Base-by-base conservation (phyloP, 768 basidiomycete species). In the Hygrophorus pudorinus region DNA sequence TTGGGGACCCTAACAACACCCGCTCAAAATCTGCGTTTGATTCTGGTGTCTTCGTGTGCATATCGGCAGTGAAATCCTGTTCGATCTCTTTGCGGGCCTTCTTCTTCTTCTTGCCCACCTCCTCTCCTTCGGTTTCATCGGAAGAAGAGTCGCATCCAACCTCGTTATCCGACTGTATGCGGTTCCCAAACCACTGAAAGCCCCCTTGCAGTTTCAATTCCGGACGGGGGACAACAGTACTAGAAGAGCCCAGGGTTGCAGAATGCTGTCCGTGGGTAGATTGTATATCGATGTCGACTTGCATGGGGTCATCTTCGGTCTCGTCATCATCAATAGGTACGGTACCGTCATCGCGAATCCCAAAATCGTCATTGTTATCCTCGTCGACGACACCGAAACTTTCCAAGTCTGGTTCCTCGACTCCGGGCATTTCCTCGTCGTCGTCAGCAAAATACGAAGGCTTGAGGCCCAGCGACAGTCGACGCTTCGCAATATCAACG, bases 1-100 rank as follows among this genome's bases (percentile, higher is more conserved):
- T 91, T 1, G 96, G 94, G 0, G 94, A 92, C 21, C 89, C 88
- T 31, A 98, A 72, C 37, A 99, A 74, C 29, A 88, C 65, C 10
- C 96, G 79, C 62, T 99, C 96, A 54, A 97, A 99, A 60, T 99
- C 94, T 27, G 85, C 78, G 48, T 84, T 88, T 1, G 96, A 96
- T 58, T 90, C 87, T 1, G 96, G 96, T 16, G 70, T 70, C 53
- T 80, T 84, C 31, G 73, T 79, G 45, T 91, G 88, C 71, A 97
- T 81, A 48, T 94, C 85, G 18, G 81, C 85, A 0, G 96, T 97
- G 24, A 81, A 65, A 58, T 90, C 89, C 46, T 77, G 69, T 54
- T 91, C 81, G 44, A 83, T 79, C 58, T 77, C 72, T 59, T 79
- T 85, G 60, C 72, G 76, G 57, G 73, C 75, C 58, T 74, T 81